Percentiles rank a stretch among this genome's conserved stretches.
Evolutionary conservation across 805 yeast genomes (phyloP).

Genomic region (Candida quercuum): DNA sequence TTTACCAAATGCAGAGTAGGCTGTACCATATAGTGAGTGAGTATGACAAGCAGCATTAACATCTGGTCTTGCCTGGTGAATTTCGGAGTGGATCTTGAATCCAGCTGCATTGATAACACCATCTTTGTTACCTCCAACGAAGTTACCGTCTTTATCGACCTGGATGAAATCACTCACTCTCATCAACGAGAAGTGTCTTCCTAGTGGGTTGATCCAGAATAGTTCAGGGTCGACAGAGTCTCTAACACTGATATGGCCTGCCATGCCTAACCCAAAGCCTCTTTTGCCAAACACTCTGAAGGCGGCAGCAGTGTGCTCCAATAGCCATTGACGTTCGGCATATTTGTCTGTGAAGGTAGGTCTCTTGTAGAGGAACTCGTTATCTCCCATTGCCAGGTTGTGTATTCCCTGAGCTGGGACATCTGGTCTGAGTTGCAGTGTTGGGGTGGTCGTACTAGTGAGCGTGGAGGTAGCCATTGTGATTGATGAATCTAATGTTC

Average conservation of each 20-base stretch:
- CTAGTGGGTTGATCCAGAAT: slow-evolving; percentile 88
- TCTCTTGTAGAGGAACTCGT: slow-evolving; percentile 39
- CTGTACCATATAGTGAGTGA: slow-evolving; percentile 60
- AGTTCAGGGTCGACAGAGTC: slow-evolving; percentile 79
- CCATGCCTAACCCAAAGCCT: slow-evolving; percentile 70
- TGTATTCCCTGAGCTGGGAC: slow-evolving; percentile 46
- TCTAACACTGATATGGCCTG: slow-evolving; percentile 83
- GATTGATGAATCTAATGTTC: too few species aligned
- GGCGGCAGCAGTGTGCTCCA: slow-evolving; percentile 80
- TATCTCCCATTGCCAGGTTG: slow-evolving; percentile 50
- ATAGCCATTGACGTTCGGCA: slow-evolving; percentile 47
- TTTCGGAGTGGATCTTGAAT: slow-evolving; percentile 61
- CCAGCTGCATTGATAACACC: slow-evolving; percentile 64
- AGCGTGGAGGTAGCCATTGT: slow-evolving; percentile 1
- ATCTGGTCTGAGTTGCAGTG: slow-evolving; percentile 3
- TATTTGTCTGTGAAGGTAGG: slow-evolving; percentile 47
- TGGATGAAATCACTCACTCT: slow-evolving; percentile 60
- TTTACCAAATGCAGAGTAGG: slow-evolving; percentile 59
- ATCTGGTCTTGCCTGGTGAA: slow-evolving; percentile 66
- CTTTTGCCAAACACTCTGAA: slow-evolving; percentile 78
- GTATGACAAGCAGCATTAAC: slow-evolving; percentile 70
- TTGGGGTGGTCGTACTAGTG: slow-evolving; percentile 2
- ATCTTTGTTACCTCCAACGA: slow-evolving; percentile 50
- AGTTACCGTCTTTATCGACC: slow-evolving; percentile 56
- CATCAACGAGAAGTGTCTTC: slow-evolving; percentile 62